Percentiles rank a stretch among this genome's conserved stretches.
phyloP scores from a whole-genome alignment of 2,329 filamentous ascomycete genomes.

The Clarireedia paspali region DNA sequence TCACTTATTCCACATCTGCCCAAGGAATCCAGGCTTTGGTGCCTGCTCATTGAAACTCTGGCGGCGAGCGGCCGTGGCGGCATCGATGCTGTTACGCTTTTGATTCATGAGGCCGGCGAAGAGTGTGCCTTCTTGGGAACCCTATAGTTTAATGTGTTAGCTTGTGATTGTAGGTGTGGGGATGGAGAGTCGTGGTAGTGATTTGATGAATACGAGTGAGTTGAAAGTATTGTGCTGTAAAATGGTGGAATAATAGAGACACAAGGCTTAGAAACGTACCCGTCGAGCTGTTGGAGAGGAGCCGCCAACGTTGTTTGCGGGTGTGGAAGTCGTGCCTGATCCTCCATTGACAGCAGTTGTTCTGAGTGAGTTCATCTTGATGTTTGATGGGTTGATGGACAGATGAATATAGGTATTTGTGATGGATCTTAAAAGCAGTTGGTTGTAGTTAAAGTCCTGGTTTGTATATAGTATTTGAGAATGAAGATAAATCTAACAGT shows the following conservation, averaged over 20 bases:
- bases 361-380: not conserved
- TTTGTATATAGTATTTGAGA: too few relatives aligned
- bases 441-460: too few relatives aligned
- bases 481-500: too few relatives aligned
- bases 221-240: not conserved
- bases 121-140: conserved; percentile 16
- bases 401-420: too few relatives aligned
- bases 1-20: conserved; percentile 29
- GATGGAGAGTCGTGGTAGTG: not conserved
- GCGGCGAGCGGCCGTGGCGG: conserved; percentile 30
- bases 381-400: too few relatives aligned
- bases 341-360: conserved; percentile 19
- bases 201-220: not conserved
- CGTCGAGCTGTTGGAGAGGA: conserved; percentile 10
- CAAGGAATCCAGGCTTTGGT: conserved; percentile 30
- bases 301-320: conserved; percentile 21
- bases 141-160: not conserved
- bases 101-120: conserved; percentile 35
- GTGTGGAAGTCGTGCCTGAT: conserved; percentile 14
- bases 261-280: conserved; percentile 11
- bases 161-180: not conserved
- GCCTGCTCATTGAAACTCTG: conserved; percentile 39
- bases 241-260: not conserved
- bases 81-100: conserved; percentile 36
- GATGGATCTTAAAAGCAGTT: too few relatives aligned